Base-by-base conservation (phyloP, 768 basidiomycete genomes). In the Pisolithus orientalis region DNA sequence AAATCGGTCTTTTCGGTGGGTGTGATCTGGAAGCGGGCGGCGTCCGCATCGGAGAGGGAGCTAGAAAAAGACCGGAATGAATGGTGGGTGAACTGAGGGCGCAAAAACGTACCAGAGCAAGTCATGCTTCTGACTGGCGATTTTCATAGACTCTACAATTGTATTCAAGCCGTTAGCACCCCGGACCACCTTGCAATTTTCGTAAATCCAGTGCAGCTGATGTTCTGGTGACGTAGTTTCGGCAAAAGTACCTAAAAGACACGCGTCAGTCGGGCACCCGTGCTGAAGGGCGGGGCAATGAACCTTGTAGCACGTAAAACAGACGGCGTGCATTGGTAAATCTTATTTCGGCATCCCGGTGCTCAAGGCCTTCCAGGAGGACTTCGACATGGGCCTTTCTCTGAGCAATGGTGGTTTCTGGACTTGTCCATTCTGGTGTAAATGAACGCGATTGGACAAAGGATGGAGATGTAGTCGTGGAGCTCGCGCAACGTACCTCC, bases 161-260 rank as follows among this genome's bases (percentile, higher is more conserved):
- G 77, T 80, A 60, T 79, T 82, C 29, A 97, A 71, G 17, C 94
- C 94, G 67, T 95, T 91, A 0, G 85, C 85, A 21, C 78, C 75
- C 47, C 93, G 80, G 1, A 98, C 84, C 17, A 90, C 75, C 65
- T 88, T 91, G 65, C 88, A 89, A 65, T 97, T 95, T 68, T 95
- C 87, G 54, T 94, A 87, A 60, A 99, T 89, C 86, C 93, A 94
- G 57, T 94, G 90, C 38, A 98, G 73, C 65, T 99, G 95, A 65
- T 95, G 87, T 64, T 98, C 93, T 0, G 93, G 89, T 21, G 92
- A 92, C 9, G 82, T 81, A 0, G 93, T 91, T 67, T 96, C 94
- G 4, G 84, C 87, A 62, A 95, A 96, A 5, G 90, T 88, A 34
- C 93, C 93, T 94, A 50, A 39, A 47, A 24, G 45, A 31, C 17